These are phyloP conservation scores for Chlamydomonas schloesseri DNA, from an alignment of 139 green algal genomes.

Conservation along the genomic window DNA sequence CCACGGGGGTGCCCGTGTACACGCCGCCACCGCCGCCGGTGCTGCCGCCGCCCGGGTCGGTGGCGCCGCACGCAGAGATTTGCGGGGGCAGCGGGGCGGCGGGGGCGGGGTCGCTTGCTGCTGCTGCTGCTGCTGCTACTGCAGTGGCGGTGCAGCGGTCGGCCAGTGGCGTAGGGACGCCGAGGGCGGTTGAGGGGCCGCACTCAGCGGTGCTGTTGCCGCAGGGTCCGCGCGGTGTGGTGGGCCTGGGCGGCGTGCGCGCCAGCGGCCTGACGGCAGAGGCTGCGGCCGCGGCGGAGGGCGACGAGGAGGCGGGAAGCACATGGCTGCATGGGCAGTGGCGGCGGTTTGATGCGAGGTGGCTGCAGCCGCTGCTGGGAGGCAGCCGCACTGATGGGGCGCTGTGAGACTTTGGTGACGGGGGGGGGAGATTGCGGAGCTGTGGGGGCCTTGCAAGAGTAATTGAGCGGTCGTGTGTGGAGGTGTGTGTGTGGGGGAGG, in stretches of 20 bases:
- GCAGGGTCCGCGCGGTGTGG: neutral
- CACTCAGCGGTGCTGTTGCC: neutral
- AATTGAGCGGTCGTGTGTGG: too few relatives aligned
- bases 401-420: too few relatives aligned
- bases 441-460: too few relatives aligned
- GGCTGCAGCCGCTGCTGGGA: constrained; percentile 35
- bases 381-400: neutral
- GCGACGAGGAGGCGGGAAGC: neutral
- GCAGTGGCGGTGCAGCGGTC: too few relatives aligned
- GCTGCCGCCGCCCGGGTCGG: neutral
- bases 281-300: neutral
- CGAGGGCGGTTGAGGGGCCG: too few relatives aligned
- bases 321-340: constrained; percentile 23
- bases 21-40: neutral
- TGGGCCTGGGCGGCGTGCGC: too few relatives aligned
- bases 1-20: neutral
- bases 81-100: neutral
- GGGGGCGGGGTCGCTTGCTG: too few relatives aligned
- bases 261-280: neutral
- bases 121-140: too few relatives aligned
- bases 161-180: too few relatives aligned
- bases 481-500: too few relatives aligned
- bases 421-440: too few relatives aligned
- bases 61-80: neutral
- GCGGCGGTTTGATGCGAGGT: constrained; percentile 17